Evolutionary conservation across 1,284 basidiomycete genomes (phyloP), one percentile per base, ranked within the genome.

Genomic region (Rhodotorula sp.): DNA sequence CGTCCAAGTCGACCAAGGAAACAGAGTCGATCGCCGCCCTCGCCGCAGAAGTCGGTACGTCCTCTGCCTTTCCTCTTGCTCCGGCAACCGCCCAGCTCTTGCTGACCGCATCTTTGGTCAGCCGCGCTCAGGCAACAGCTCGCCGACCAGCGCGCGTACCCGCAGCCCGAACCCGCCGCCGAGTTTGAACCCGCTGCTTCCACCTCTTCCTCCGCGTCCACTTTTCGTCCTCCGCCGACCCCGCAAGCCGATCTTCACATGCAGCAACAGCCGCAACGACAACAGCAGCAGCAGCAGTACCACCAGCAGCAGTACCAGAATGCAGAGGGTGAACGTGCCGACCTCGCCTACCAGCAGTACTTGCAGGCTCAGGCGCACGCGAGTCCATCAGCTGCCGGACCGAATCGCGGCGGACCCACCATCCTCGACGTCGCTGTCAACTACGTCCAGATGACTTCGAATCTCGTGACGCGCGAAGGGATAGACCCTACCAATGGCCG

Each of bases 91-190:
- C 10, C 49, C 19, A 21, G 47, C 3, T 21, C 23, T 8, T 18
- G 45, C 56, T 57, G 10, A 57, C 34, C 10, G 19, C 26, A 7
- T 12, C 34, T 43, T 21, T 31, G 8, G 7, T 7, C 65, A 67
- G 65, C 65, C n/a, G 65, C 52, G 5, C 43, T 67, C 43, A 61
- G 57, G 54, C 43, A 67, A 28, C 65, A 67, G n/a, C 65, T 66
- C 16, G 7, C 10, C 14, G 26, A 60, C 19, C 58, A 60, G 10
- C 28, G 28, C 47, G 26, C n/a, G 7, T 49, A 18, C 49, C 49
- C 49, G 49, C 49, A 23, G 49, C 49, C 18, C 7, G 19, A 50
- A 19, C 34, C 28, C 28, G 48, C 48, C 48, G 18, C 48, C 48
- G 48, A 49, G 15, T 16, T 49, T 21, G 16, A 18, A 21, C 48